These are phyloP conservation scores for Suillus fuscotomentosus DNA, from an alignment of 768 basidiomycete genomes.

Conservation along the genomic window DNA sequence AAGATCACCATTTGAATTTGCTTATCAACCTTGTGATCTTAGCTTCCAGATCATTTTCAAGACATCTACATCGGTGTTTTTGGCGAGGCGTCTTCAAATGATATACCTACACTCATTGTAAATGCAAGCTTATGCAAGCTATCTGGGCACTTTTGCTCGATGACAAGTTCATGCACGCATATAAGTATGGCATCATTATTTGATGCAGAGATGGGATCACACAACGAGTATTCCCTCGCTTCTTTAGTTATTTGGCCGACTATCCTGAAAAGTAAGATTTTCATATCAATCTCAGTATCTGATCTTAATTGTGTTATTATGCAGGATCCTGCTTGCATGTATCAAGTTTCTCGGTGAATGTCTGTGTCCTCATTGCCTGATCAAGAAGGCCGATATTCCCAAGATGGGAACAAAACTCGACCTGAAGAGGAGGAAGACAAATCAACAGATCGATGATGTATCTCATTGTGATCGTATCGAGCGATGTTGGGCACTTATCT, in stretches of 20 bases:
- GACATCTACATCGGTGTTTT: background rate
- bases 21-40: background rate
- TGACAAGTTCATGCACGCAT: conserved; percentile 17
- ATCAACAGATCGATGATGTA: background rate
- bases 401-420: background rate
- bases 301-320: background rate
- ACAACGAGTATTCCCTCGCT: conserved; percentile 14
- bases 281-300: background rate
- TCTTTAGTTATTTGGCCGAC: conserved; percentile 22
- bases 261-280: conserved; percentile 23
- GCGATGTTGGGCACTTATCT: background rate
- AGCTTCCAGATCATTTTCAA: background rate
- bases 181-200: conserved; percentile 6
- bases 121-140: conserved; percentile 17
- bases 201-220: conserved; percentile 4
- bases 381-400: conserved; percentile 5
- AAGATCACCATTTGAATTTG: background rate
- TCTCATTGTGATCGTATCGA: conserved; percentile 3
- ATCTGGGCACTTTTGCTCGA: conserved; percentile 14
- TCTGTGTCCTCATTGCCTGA: conserved; percentile 19
- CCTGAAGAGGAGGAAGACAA: background rate
- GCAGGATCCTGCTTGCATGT: background rate
- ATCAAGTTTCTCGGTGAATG: background rate
- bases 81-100: background rate
- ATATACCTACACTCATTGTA: conserved; percentile 15